Evolutionary conservation across 2,329 filamentous ascomycete genomes (phyloP).

Genomic region (Fusarium haematococcum): DNA sequence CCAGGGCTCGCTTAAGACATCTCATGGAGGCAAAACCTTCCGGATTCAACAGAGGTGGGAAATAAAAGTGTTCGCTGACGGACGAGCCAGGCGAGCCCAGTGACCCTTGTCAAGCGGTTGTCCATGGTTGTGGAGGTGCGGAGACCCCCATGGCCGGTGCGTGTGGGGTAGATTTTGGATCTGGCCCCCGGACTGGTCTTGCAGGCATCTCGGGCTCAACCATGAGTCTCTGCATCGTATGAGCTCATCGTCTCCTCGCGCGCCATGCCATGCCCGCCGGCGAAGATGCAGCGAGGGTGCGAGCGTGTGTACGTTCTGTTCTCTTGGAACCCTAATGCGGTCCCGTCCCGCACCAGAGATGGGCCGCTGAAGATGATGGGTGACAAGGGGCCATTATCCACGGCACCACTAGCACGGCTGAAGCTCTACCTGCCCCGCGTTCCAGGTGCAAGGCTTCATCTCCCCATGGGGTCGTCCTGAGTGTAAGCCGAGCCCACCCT

Average conservation of each 20-base stretch:
- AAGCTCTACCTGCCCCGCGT: constrained; percentile 29
- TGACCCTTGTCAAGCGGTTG: constrained; percentile 20
- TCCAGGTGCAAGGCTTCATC: constrained; percentile 28
- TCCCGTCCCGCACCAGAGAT: background rate
- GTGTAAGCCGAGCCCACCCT: constrained; percentile 36
- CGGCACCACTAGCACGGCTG: constrained; percentile 9
- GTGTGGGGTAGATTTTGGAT: constrained; percentile 43
- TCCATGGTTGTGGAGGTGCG: constrained; percentile 38
- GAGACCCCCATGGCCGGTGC: constrained; percentile 38
- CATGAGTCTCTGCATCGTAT: constrained; percentile 35
- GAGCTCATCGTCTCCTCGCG: constrained; percentile 22
- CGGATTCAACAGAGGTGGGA: constrained; percentile 7
- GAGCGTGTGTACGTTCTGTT: background rate
- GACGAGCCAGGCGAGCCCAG: constrained; percentile 11
- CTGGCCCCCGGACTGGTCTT: constrained; percentile 24
- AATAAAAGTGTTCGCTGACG: constrained; percentile 16
- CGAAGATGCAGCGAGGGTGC: background rate
- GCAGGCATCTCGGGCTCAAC: constrained; percentile 26
- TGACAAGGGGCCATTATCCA: background rate
- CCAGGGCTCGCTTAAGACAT: background rate
- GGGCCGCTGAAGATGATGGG: background rate
- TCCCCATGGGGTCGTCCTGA: constrained; percentile 33
- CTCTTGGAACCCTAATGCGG: constrained; percentile 21
- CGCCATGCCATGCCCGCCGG: constrained; percentile 2
- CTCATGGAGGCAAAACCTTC: constrained; percentile 15